phyloP scores from a whole-genome alignment of 805 yeast species.

The Starmerella scarabaei region DNA sequence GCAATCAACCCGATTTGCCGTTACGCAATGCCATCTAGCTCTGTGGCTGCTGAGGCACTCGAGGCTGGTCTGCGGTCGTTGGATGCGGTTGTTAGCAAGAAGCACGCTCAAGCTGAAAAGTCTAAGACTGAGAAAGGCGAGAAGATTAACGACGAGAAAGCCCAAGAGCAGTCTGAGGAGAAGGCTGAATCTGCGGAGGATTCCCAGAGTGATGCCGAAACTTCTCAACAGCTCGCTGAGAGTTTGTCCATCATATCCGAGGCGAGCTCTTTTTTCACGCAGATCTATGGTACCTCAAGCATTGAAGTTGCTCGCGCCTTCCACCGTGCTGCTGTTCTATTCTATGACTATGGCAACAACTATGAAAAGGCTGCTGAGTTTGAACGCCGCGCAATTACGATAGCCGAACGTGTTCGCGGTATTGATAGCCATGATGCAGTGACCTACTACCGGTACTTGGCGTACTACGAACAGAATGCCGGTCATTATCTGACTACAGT shows the following conservation, averaged over 20 bases:
- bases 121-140: background rate
- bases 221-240: background rate
- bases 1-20: conserved; percentile 65
- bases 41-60: conserved; percentile 56
- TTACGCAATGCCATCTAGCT: conserved; percentile 52
- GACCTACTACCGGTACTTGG: conserved; percentile 60
- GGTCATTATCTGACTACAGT: conserved; percentile 50
- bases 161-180: background rate
- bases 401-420: conserved; percentile 72
- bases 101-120: background rate
- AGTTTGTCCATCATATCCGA: conserved; percentile 58
- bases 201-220: background rate
- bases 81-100: conserved; percentile 2
- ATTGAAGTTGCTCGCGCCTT: conserved; percentile 64
- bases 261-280: conserved; percentile 61
- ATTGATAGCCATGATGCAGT: conserved; percentile 66
- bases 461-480: conserved; percentile 52
- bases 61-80: conserved; percentile 28
- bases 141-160: background rate
- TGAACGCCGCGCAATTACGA: conserved; percentile 54
- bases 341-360: conserved; percentile 42
- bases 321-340: conserved; percentile 50
- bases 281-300: conserved; percentile 70
- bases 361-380: conserved; percentile 46
- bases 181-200: background rate